Conservation (phyloP, 2,329 filamentous ascomycete genomes). For the Colletotrichum musicola region DNA sequence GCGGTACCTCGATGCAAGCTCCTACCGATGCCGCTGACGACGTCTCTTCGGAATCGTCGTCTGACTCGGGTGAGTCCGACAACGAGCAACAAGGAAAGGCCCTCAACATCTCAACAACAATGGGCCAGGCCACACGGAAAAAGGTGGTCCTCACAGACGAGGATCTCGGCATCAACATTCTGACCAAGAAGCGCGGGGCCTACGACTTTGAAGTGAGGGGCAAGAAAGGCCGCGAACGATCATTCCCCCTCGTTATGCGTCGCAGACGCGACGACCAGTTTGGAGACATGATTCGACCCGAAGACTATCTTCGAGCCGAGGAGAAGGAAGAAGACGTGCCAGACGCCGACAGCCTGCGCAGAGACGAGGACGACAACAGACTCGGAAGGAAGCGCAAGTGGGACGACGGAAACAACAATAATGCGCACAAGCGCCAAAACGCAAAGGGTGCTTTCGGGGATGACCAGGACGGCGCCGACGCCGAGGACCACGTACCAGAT, state of each 20-base stretch:
- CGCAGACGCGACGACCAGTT: slow-evolving; percentile 89
- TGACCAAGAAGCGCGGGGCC: slow-evolving; percentile 89
- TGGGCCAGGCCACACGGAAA: slow-evolving; percentile 86
- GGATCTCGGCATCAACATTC: slow-evolving; percentile 90
- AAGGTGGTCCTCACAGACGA: slow-evolving; percentile 90
- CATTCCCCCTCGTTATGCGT: slow-evolving; percentile 89
- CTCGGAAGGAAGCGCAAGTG: slow-evolving; percentile 95
- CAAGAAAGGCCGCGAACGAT: slow-evolving; percentile 91
- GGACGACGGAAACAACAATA: slow-evolving; percentile 71
- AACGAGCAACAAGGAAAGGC: slow-evolving; percentile 92
- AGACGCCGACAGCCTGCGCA: slow-evolving; percentile 65
- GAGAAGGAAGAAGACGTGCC: slow-evolving; percentile 84
- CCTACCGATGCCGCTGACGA: slow-evolving; percentile 84
- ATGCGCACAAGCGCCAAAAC: slow-evolving; percentile 72
- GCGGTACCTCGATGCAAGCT: slow-evolving; percentile 75
- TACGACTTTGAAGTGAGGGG: slow-evolving; percentile 93
- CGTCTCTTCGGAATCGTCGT: slow-evolving; percentile 86
- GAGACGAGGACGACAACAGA: slow-evolving; percentile 67
- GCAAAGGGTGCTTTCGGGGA: slow-evolving; percentile 58
- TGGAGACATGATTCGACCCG: slow-evolving; percentile 91
- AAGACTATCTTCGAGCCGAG: slow-evolving; percentile 93
- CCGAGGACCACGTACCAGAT: slow-evolving; percentile 54
- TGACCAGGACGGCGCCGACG: slow-evolving; percentile 54
- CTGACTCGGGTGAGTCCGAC: slow-evolving; percentile 89
- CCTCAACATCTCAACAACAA: slow-evolving; percentile 86